Conservation (phyloP, 495 filamentous ascomycete genomes). For the Neurospora sp. region DNA sequence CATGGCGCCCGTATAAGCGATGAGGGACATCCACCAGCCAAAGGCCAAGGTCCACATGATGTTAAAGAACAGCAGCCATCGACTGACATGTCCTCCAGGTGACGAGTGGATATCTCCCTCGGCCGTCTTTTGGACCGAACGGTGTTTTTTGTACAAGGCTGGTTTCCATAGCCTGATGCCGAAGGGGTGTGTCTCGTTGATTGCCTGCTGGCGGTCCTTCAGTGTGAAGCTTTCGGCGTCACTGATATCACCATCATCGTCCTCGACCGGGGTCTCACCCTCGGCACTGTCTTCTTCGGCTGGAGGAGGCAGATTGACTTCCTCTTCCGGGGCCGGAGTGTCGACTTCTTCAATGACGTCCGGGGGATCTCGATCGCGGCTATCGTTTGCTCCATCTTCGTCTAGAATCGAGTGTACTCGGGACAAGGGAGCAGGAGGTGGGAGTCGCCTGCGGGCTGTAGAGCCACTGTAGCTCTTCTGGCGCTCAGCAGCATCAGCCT, state of each 20-base stretch:
- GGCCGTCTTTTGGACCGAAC: constrained; percentile 90
- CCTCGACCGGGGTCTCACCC: constrained; percentile 38
- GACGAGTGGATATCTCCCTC: constrained; percentile 97
- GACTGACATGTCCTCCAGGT: constrained; percentile 78
- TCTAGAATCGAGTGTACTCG: constrained; percentile 43
- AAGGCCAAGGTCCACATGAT: constrained; percentile 84
- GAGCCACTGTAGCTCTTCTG: constrained; percentile 38
- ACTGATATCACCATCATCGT: constrained; percentile 53
- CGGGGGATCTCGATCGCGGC: constrained; percentile 16
- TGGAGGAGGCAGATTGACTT: constrained; percentile 7
- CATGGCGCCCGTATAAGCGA: constrained; percentile 60
- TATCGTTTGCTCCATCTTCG: constrained; percentile 38
- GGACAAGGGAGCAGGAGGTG: constrained; percentile 48
- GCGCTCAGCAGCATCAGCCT: constrained; percentile 40
- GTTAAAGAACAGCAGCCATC: constrained; percentile 76
- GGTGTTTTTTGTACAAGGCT: constrained; percentile 92
- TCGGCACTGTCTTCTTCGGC: constrained; percentile 17
- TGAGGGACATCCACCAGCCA: constrained; percentile 91
- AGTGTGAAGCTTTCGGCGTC: constrained; percentile 76
- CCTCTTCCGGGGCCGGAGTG: constrained; percentile 15
- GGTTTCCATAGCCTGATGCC: constrained; percentile 99
- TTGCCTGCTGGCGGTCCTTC: constrained; percentile 93
- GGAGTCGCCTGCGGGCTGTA: constrained; percentile 65
- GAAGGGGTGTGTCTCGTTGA: constrained; percentile 98
- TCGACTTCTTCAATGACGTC: constrained; percentile 16